phyloP scores from a whole-genome alignment of 345 rosid genomes.

The Euphorbia pulcherrima region DNA sequence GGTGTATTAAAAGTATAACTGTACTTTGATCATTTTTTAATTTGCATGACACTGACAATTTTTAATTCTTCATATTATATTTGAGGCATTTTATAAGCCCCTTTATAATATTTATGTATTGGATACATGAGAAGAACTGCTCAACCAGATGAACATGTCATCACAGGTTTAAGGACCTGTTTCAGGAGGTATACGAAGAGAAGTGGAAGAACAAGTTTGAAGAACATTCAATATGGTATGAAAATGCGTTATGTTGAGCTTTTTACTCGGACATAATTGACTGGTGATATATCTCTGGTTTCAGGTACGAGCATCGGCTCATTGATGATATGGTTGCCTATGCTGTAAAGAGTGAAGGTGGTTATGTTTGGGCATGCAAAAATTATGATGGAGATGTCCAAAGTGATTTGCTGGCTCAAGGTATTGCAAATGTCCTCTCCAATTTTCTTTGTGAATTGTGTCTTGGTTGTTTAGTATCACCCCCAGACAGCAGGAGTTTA shows the following conservation, averaged over 20 bases:
- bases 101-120: background rate
- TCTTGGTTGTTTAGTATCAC: background rate
- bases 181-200: conserved; percentile 85
- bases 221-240: conserved; percentile 81
- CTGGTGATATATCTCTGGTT: conserved; percentile 3
- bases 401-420: conserved; percentile 99
- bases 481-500: no score
- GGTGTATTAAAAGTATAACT: background rate
- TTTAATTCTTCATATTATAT: background rate
- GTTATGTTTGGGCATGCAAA: conserved; percentile 99
- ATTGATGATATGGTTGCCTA: conserved; percentile 99
- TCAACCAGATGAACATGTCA: conserved; percentile 13
- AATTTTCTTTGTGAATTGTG: background rate
- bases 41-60: background rate
- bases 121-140: conserved; percentile 1
- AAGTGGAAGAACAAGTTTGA: conserved; percentile 93
- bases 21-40: background rate
- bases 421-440: conserved; percentile 25
- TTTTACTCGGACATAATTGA: conserved; percentile 4
- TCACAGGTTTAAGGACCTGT: conserved; percentile 91
- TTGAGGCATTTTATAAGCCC: background rate
- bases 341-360: conserved; percentile 90
- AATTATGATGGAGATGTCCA: conserved; percentile 98
- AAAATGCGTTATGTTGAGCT: background rate
- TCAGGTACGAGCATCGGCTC: conserved; percentile 96